Conservation (phyloP, 169 alveolate species). For the Plasmodium coatneyi region DNA sequence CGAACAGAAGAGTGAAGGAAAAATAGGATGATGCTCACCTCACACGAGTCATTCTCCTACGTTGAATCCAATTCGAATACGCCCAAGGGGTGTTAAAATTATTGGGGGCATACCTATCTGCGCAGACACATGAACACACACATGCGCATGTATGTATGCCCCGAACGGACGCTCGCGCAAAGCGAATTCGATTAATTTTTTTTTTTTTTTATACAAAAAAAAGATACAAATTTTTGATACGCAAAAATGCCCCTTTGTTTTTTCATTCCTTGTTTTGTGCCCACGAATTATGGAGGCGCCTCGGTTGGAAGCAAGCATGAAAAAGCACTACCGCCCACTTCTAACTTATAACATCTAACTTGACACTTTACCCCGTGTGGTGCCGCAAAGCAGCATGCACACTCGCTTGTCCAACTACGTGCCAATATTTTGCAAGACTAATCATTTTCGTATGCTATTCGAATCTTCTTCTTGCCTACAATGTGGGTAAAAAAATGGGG, state of each 20-base stretch:
- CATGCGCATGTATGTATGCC: conserved; percentile 3
- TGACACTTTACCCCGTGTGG: neutral
- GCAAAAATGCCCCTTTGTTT: neutral
- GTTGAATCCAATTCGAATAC: neutral
- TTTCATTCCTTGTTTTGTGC: conserved; percentile 13
- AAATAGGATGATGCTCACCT: neutral
- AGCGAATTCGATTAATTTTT: neutral
- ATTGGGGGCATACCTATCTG: neutral
- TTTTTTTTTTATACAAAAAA: neutral
- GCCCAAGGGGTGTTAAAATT: neutral
- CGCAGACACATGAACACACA: neutral
- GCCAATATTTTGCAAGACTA: neutral
- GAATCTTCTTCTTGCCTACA: conserved; percentile 25
- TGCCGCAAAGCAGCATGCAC: neutral
- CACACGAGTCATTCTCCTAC: neutral
- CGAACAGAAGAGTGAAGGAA: neutral
- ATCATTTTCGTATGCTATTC: conserved; percentile 31
- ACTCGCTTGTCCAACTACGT: neutral
- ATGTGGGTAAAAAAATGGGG: neutral
- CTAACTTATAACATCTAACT: neutral
- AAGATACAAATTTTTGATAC: neutral
- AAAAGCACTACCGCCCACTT: neutral
- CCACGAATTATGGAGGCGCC: neutral
- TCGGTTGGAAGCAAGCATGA: neutral
- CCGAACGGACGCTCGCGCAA: neutral